Conservation (phyloP, 495 filamentous ascomycete species). For the Antarctomyces pellizariae region DNA sequence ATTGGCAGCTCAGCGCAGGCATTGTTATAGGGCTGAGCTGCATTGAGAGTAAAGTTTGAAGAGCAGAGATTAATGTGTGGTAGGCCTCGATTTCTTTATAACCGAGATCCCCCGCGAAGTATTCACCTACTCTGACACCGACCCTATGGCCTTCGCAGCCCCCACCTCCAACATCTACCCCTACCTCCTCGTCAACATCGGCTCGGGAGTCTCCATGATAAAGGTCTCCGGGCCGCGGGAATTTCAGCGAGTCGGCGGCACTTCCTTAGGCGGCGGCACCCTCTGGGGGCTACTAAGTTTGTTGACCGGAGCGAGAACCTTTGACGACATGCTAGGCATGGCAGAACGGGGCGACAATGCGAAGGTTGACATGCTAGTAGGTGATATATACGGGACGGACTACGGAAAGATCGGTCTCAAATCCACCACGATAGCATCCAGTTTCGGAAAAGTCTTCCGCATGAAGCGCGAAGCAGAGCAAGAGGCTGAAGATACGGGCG, state of each 20-base stretch:
- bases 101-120: slow-evolving; percentile 91
- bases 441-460: slow-evolving; percentile 87
- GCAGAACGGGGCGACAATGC: slow-evolving; percentile 84
- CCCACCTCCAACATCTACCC: slow-evolving; percentile 62
- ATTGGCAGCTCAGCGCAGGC: not conserved
- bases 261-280: slow-evolving; percentile 82
- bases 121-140: slow-evolving; percentile 75
- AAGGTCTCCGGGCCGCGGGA: slow-evolving; percentile 77
- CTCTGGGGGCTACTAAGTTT: slow-evolving; percentile 86
- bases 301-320: slow-evolving; percentile 69
- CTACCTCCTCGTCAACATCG: slow-evolving; percentile 94
- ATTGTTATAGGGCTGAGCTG: slow-evolving; percentile 1
- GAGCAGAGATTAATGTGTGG: slow-evolving; percentile 1
- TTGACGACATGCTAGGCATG: slow-evolving; percentile 89
- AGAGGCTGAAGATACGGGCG: slow-evolving; percentile 54
- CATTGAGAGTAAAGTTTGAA: not conserved
- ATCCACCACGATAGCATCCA: slow-evolving; percentile 79
- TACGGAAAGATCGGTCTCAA: slow-evolving; percentile 90
- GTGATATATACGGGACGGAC: slow-evolving; percentile 92
- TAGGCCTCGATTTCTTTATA: slow-evolving; percentile 94
- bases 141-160: slow-evolving; percentile 68
- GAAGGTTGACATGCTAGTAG: slow-evolving; percentile 89
- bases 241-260: slow-evolving; percentile 80
- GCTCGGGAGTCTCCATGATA: slow-evolving; percentile 96
- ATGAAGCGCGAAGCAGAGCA: slow-evolving; percentile 54